phyloP scores from a whole-genome alignment of 2,329 filamentous ascomycete genomes.

The Colletotrichum truncatum region DNA sequence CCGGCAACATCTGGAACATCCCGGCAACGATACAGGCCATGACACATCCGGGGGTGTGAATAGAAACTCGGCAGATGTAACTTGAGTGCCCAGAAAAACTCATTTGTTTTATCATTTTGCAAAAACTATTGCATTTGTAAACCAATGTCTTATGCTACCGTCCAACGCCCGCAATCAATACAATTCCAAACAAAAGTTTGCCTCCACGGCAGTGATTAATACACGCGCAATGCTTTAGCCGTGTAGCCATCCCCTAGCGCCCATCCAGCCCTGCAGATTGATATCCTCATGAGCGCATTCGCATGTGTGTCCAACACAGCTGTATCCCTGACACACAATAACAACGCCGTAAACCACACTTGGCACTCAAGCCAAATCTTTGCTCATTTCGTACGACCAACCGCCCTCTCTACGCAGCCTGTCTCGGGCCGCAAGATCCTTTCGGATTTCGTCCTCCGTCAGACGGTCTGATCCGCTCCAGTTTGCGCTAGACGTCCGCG shows the following conservation, averaged over 20 bases:
- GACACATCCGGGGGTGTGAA: not conserved
- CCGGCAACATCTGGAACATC: not conserved
- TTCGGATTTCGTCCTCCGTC: slow-evolving; percentile 86
- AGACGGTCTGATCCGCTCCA: slow-evolving; percentile 86
- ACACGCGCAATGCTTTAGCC: slow-evolving; percentile 3
- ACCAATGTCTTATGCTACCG: slow-evolving; percentile 21
- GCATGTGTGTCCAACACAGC: slow-evolving; percentile 27
- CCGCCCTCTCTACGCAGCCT: slow-evolving; percentile 83
- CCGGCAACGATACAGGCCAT: not conserved
- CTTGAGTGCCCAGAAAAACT: not conserved
- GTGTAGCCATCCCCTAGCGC: not conserved
- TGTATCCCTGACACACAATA: slow-evolving; percentile 17
- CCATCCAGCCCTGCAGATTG: not conserved
- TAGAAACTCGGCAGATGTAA: not conserved
- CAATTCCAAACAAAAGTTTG: not conserved
- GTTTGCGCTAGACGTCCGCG: slow-evolving; percentile 92
- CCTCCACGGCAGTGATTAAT: slow-evolving; percentile 11
- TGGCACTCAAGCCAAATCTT: slow-evolving; percentile 50
- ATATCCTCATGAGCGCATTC: slow-evolving; percentile 27
- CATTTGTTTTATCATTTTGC: slow-evolving; percentile 7
- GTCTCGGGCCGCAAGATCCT: slow-evolving; percentile 82
- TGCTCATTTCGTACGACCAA: slow-evolving; percentile 77
- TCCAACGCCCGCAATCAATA: slow-evolving; percentile 19
- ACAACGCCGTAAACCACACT: slow-evolving; percentile 17
- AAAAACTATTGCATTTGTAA: slow-evolving; percentile 16